Evolutionary conservation across 2,329 filamentous ascomycete genomes (phyloP), one percentile per base, ranked within the genome.

Genomic region (Neoarthrinium moseri): DNA sequence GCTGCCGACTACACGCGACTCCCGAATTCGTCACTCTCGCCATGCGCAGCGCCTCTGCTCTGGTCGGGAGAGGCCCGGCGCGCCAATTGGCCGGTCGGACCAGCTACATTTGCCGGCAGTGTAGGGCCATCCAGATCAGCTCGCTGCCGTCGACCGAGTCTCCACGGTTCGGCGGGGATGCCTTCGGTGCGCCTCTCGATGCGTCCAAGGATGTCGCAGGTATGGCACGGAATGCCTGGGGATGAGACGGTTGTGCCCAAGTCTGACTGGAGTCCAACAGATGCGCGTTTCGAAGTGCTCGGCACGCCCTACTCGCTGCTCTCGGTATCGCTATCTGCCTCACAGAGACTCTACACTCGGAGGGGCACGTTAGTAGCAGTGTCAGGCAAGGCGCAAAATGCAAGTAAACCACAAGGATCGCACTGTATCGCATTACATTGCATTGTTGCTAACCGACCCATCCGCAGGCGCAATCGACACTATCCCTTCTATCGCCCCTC

Each of bases 261-360:
- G 26, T 10, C 35, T 38, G n/a, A 38, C 13, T n/a, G 8, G 11
- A 6, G 7, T 26, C 2, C 17, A 6, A 12, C 56, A 96, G 94
- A 97, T 79, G 94, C 94, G 45, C 84, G 85, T 47, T 99, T 99
- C 67, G 90, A 97, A 68, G 90, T 97, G 38, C 75, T 99, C 53
- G 94, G 94, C 51, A 82, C 89, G 20, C 91, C 92, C 2, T 94
- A 94, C 68, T 97, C 94, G 45, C 83, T 99, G 53, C 84, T 99
- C 56, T 96, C 92, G 18, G 91, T 96, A 54, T 89, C 87, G 6
- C 81, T 99, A 43, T 95, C 94, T 27, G 89, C 94, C 33, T 97
- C 92, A 24, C 92, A 97, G 67, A 87, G 88, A 58, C 83, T 99
- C 40, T 96, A 94, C 69, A 96, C 94, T 18, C 82, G 92, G 56